Evolutionary conservation across 2,329 filamentous ascomycete genomes (phyloP).

Genomic region (Sporothrix variecibatus): DNA sequence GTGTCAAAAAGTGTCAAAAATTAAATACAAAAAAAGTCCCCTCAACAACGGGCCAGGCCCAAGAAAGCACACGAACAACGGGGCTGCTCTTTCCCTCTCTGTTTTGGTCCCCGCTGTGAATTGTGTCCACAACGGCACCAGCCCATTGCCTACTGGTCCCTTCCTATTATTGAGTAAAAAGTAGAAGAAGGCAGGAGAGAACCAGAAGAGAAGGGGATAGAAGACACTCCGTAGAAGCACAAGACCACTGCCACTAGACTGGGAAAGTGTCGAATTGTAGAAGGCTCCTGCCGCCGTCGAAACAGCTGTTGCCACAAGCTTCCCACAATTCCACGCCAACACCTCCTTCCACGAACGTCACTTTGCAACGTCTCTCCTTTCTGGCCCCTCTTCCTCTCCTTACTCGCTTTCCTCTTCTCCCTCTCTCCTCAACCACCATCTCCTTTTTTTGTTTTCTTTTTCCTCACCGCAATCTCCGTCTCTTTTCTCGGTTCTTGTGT

Average conservation of each 20-base stretch:
- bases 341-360: slow-evolving; percentile 13
- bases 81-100: background rate
- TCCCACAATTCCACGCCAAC: slow-evolving; percentile 17
- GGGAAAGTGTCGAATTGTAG: background rate
- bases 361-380: slow-evolving; percentile 15
- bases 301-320: slow-evolving; percentile 21
- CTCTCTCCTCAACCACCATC: background rate
- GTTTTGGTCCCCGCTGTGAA: background rate
- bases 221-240: background rate
- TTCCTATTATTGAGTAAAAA: background rate
- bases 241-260: background rate
- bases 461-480: slow-evolving; percentile 6
- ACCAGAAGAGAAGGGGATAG: slow-evolving; percentile 1
- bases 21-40: slow-evolving; percentile 13
- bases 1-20: slow-evolving; percentile 6
- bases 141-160: background rate
- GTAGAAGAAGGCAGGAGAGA: slow-evolving; percentile 12
- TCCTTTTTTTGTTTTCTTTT: background rate
- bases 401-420: background rate
- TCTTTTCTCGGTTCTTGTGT: background rate
- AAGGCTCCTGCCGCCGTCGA: background rate
- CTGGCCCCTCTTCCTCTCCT: slow-evolving; percentile 14
- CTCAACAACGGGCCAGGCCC: background rate
- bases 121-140: slow-evolving; percentile 21
- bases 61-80: background rate